phyloP scores from a whole-genome alignment of 2,329 filamentous ascomycete genomes.

The Neocucurbitaria cava region DNA sequence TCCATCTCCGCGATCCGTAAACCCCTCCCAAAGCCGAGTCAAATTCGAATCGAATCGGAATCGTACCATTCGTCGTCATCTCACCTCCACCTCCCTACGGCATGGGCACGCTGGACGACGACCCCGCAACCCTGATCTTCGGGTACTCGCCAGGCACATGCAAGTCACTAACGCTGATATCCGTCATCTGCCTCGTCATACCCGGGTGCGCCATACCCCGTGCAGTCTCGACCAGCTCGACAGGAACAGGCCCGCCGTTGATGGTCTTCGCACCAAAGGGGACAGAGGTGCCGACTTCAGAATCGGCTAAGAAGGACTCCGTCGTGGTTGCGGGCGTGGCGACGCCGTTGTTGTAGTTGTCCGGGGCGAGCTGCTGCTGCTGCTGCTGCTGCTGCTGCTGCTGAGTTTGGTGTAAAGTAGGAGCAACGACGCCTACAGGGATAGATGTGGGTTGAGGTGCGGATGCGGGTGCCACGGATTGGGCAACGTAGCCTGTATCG shows the following conservation, averaged over 20 bases:
- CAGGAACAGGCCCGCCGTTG: slow-evolving; percentile 39
- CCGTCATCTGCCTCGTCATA: slow-evolving; percentile 54
- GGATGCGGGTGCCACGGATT: slow-evolving; percentile 5
- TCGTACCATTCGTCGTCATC: too few species aligned
- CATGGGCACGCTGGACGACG: slow-evolving; percentile 1
- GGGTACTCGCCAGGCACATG: slow-evolving; percentile 75
- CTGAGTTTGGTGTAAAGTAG: slow-evolving; percentile 12
- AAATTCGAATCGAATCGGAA: too few species aligned
- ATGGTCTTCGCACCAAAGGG: slow-evolving; percentile 31
- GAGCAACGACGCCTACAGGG: slow-evolving; percentile 18
- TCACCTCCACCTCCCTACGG: not conserved
- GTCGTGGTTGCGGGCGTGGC: slow-evolving; percentile 23
- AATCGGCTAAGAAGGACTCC: slow-evolving; percentile 42
- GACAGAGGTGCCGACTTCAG: slow-evolving; percentile 36
- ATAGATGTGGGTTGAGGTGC: slow-evolving; percentile 2
- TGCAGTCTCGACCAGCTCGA: slow-evolving; percentile 21
- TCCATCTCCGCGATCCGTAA: too few species aligned
- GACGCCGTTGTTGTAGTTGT: slow-evolving; percentile 18
- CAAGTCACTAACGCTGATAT: slow-evolving; percentile 65
- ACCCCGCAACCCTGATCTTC: slow-evolving; percentile 13
- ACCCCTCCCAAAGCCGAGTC: too few species aligned
- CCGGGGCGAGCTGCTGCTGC: slow-evolving; percentile 8
- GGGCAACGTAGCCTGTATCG: slow-evolving; percentile 15
- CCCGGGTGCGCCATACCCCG: slow-evolving; percentile 54
- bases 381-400: too few species aligned